Percentiles rank a stretch among this genome's conserved stretches.
These are phyloP conservation scores for Cyberlindnera misumaiensis DNA, from an alignment of 805 yeast genomes.

Conservation along the genomic window DNA sequence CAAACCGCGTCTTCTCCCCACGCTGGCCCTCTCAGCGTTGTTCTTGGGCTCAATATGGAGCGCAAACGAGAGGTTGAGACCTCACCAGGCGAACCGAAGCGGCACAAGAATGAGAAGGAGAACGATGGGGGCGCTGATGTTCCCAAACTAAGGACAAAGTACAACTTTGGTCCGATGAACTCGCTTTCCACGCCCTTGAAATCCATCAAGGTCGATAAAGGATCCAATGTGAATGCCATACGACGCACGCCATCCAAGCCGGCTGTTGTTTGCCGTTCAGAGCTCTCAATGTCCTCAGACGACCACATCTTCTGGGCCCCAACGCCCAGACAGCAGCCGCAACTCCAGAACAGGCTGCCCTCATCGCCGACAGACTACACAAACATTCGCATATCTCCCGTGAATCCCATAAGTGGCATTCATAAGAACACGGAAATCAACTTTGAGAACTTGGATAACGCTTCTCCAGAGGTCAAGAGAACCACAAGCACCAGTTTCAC, in stretches of 20 bases:
- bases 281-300: constrained; percentile 18
- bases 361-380: constrained; percentile 19
- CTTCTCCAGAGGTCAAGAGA: too few species aligned
- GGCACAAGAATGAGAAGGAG: constrained; percentile 11
- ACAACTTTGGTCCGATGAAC: constrained; percentile 10
- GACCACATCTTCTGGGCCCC: constrained; percentile 25
- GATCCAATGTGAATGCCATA: not conserved
- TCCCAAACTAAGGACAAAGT: constrained; percentile 8
- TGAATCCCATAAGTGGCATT: constrained; percentile 12
- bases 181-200: constrained; percentile 7
- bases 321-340: constrained; percentile 16
- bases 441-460: constrained; percentile 16
- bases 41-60: too few species aligned
- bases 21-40: too few species aligned
- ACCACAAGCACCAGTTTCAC: constrained; percentile 10
- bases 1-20: too few species aligned
- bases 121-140: constrained; percentile 1
- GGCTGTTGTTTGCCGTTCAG: constrained; percentile 1
- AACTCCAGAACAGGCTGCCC: constrained; percentile 9
- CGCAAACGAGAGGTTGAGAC: too few species aligned
- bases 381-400: constrained; percentile 8
- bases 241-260: constrained; percentile 5
- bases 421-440: constrained; percentile 14
- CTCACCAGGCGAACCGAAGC: constrained; percentile 1
- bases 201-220: not conserved